Base-by-base conservation (phyloP, 495 filamentous ascomycete species). In the Penicillium coprophilum region DNA sequence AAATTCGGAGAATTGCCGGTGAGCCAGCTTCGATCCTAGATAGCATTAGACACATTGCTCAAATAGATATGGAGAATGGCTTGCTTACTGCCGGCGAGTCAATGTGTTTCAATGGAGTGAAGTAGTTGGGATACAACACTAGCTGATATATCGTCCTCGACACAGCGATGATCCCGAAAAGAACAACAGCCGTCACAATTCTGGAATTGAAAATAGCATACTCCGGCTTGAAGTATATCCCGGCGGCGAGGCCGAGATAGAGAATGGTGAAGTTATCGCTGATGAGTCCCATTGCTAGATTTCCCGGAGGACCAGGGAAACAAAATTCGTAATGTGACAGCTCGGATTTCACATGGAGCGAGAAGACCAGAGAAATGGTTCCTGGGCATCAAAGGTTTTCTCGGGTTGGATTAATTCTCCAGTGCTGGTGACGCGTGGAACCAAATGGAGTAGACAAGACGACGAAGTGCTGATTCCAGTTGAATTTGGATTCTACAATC, bases 31-130 rank as follows among this genome's bases (percentile, higher is more conserved):
- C 76, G 73, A 6, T 50, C 50, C 76, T 78, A 30, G 2, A 17
- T 31, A 19, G 10, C 20, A 20, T 56, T 43, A 62, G 50, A 11
- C 30, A 32, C 21, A 13, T 34, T 49, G 8, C 9, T 12, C 8
- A 8, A 28, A 43, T 46, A 6, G 11, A 13, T 27, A 24, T n/a
- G 10, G 36, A 1, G 31, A n/a, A 11, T 38, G 31, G 46, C 36
- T 46, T 40, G 74, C 78, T 70, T 64, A 82, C 84, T 11, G 61
- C 32, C 0, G 89, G 87, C 15, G 76, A 71, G 0, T 87, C 89
- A 6, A 94, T 73, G 43, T 85, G 71, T 15, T 80, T 80, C 12
- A 90, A 54, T 0, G 93, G 90, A 5, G 85, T 91, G 61, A 96
- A 82, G 58, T 84, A 79, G 31, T 79, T 75, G 7, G 92, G 93